Evolutionary conservation across 2,329 filamentous ascomycete species (phyloP), one percentile per base, ranked within the genome.

Genomic region (Zymoseptoria ardabiliae): DNA sequence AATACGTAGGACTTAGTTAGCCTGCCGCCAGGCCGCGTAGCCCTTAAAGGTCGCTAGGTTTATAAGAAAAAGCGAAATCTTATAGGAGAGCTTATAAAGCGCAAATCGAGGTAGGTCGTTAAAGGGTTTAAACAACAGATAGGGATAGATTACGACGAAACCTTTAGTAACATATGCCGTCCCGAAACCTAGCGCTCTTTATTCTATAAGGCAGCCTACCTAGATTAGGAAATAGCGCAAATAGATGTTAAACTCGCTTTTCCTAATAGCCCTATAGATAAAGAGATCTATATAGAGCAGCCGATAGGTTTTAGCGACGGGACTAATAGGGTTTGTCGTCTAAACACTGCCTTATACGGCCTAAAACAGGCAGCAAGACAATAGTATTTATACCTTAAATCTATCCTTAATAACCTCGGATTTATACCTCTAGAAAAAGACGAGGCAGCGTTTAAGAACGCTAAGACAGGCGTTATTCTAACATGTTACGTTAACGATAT

Each of bases 211-310:
- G 54, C 30, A 20, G 35, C 35, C 17, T 55, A 55, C 45, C 22
- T 20, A 11, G 21, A 55, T 41, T 49, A 22, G 35, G 19, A 22
- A 25, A 55, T 55, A 48, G 54, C 41, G 21, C n/a, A 55, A 55
- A 17, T 45, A 35, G n/a, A 55, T 21, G 19, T 55, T 53, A 50
- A 50, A 50, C 48, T 50, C 6, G 13, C 48, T n/a, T 50, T 53
- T 50, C 25, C 50, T 52, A 58, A 58, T 58, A 58, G 57, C 53
- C 22, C 48, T 55, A 58, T 58, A 50, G 45, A 58, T 55, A 58
- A 58, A 19, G 53, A 58, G 41, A 51, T 55, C 35, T 58, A 58
- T 21, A 28, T 58, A 28, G 23, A 55, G 21, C 20, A 58, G 57
- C 57, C 45, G 35, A 58, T 55, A 22, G 53, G 57, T 55, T 58